Evolutionary conservation across 2,329 filamentous ascomycete species (phyloP).

Genomic region (Waltergamsia citrina): DNA sequence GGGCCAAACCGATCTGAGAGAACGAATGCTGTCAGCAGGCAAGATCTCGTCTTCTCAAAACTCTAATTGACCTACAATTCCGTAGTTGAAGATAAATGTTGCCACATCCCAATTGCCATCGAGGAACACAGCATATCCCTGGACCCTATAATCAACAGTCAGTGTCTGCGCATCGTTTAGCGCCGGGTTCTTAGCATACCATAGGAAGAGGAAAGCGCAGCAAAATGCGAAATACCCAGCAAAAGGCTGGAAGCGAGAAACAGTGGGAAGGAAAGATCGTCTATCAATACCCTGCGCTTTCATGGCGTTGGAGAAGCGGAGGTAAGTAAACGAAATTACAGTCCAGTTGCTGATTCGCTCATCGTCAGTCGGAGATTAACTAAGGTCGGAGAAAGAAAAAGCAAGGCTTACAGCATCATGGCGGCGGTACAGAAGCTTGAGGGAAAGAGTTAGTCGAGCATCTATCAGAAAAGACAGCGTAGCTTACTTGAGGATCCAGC

Average conservation of each 20-base stretch:
- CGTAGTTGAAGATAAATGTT: conserved; percentile 2
- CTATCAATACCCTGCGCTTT: conserved; percentile 5
- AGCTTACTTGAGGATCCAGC: conserved; percentile 3
- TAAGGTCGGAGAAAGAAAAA: not conserved
- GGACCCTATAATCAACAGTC: not conserved
- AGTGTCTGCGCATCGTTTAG: not conserved
- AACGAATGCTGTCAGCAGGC: not conserved
- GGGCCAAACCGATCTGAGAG: not conserved
- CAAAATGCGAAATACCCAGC: conserved; percentile 2
- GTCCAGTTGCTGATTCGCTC: conserved; percentile 1
- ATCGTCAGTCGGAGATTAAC: too few species aligned
- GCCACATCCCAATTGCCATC: conserved; percentile 1
- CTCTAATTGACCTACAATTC: not conserved
- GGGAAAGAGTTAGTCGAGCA: not conserved
- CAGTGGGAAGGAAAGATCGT: not conserved
- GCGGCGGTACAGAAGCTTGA: conserved; percentile 3
- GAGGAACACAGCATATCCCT: conserved; percentile 1
- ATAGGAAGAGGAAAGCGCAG: conserved; percentile 2
- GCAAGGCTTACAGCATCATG: not conserved
- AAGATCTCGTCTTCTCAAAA: not conserved
- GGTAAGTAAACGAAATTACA: conserved; percentile 5
- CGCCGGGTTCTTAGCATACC: not conserved
- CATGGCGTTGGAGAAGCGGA: conserved; percentile 3
- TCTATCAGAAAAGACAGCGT: not conserved
- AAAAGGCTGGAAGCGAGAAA: conserved; percentile 2